phyloP scores from a whole-genome alignment of 2,329 filamentous ascomycete species.

The Arthroderma sp. region DNA sequence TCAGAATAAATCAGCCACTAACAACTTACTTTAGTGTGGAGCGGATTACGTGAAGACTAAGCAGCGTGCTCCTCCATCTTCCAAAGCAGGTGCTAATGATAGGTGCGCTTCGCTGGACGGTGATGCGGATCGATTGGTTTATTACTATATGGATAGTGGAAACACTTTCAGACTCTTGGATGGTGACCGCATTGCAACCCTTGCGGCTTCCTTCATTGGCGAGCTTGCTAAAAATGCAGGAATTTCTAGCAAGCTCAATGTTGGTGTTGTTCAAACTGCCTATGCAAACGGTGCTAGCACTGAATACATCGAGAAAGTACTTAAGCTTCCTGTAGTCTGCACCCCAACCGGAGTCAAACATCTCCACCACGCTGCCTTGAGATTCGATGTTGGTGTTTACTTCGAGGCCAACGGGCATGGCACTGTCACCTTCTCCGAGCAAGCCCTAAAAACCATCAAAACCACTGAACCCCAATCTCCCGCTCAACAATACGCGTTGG shows the following conservation, averaged over 20 bases:
- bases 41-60: conserved; percentile 97
- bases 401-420: conserved; percentile 98
- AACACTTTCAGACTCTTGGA: conserved; percentile 84
- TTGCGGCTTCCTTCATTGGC: conserved; percentile 84
- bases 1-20: not conserved
- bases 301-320: conserved; percentile 74
- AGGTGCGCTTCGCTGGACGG: conserved; percentile 88
- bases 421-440: conserved; percentile 83
- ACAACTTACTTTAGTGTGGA: conserved; percentile 50
- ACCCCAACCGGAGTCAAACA: conserved; percentile 96
- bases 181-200: conserved; percentile 89
- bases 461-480: conserved; percentile 76
- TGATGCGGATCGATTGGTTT: conserved; percentile 88
- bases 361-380: conserved; percentile 88
- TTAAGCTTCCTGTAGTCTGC: conserved; percentile 81
- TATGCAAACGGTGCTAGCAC: conserved; percentile 96
- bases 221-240: conserved; percentile 73
- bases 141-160: conserved; percentile 78
- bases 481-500: conserved; percentile 77
- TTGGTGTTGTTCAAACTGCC: conserved; percentile 91
- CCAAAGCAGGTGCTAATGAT: conserved; percentile 60
- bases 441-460: conserved; percentile 65
- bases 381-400: conserved; percentile 92
- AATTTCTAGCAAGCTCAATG: conserved; percentile 65
- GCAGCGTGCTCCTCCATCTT: conserved; percentile 74